Conservation (phyloP, 371 early-diverging fungal genomes). For the Rhizopus delemar region DNA sequence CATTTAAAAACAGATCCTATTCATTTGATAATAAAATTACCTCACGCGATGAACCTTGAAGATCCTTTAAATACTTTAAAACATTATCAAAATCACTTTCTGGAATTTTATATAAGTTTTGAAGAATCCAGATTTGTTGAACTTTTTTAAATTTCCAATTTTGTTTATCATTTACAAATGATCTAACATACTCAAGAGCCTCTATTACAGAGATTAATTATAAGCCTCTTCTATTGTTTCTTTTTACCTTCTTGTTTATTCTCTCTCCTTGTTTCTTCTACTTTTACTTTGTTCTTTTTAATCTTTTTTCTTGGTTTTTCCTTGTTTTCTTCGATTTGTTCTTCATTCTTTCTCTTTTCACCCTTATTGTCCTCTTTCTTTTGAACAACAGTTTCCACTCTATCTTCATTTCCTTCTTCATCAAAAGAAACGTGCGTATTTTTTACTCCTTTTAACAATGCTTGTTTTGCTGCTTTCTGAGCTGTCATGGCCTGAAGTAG, state of each 20-base stretch:
- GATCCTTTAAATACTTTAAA: constrained; percentile 27
- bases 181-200: constrained; percentile 37
- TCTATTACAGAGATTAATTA: constrained; percentile 8
- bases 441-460: constrained; percentile 20
- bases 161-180: constrained; percentile 28
- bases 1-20: constrained; percentile 39
- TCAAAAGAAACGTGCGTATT: constrained; percentile 30
- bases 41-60: constrained; percentile 35
- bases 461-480: constrained; percentile 30
- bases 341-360: constrained; percentile 19
- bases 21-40: background rate
- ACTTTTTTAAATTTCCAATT: constrained; percentile 68
- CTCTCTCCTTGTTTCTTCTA: constrained; percentile 24
- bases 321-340: constrained; percentile 10
- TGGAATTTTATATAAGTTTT: constrained; percentile 50
- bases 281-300: constrained; percentile 20
- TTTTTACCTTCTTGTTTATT: constrained; percentile 21
- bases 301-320: constrained; percentile 16
- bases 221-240: background rate
- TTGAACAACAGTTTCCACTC: constrained; percentile 24
- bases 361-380: constrained; percentile 19
- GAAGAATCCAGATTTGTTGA: constrained; percentile 63
- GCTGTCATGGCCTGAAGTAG: constrained; percentile 36
- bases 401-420: constrained; percentile 26
- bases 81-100: constrained; percentile 28